Evolutionary conservation across 331 rosid genomes (phyloP), one percentile per base, ranked within the genome.

Genomic region (Acacia pycnantha): DNA sequence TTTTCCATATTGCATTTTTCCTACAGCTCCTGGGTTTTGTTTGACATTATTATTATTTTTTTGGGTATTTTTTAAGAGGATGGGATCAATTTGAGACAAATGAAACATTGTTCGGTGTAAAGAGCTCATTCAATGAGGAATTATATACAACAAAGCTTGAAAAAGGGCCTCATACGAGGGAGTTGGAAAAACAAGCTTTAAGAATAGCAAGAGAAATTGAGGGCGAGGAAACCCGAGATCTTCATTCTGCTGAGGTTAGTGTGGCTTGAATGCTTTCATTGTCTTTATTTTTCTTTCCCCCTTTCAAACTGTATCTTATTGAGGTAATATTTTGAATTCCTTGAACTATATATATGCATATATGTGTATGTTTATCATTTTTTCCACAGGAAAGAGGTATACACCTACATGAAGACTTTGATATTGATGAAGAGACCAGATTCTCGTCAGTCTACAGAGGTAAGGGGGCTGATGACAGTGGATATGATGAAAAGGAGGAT

Each of bases 41-140:
- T 75, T 73, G 78, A 69, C 50, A 14, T 54, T 48, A 46, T 8
- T 10, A 13, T 13, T 22, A 62, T 26, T 61, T 29, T 64, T 64
- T 27, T 27, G 3, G 50, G 19, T 53, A 14, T 4, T 18, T 86
- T 81, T 51, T 5, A 61, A 93, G 99, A 90, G 91, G 90, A 50
- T 96, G 99, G 99, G 88, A 96, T 85, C 99, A 96, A 70, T 96
- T 96, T 88, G 89, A 90, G 88, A 92, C 94, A 37, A 96, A 96
- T 72, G 89, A 89, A 87, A 68, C 94, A 22, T 84, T 96, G 81
- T 96, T 96, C 82, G 99, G 99, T 83, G 97, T 93, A 56, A 94
- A 90, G 89, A 96, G 98, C 86, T 90, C 98, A 41, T 96, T 93
- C 85, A 83, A 94, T 62, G 98, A 92, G 88, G 98, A 94, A 67